Percentiles rank a stretch among this genome's conserved stretches.
These are phyloP conservation scores for Chaetothyriales sp. DNA, from an alignment of 2,329 filamentous ascomycete species.

Conservation along the genomic window DNA sequence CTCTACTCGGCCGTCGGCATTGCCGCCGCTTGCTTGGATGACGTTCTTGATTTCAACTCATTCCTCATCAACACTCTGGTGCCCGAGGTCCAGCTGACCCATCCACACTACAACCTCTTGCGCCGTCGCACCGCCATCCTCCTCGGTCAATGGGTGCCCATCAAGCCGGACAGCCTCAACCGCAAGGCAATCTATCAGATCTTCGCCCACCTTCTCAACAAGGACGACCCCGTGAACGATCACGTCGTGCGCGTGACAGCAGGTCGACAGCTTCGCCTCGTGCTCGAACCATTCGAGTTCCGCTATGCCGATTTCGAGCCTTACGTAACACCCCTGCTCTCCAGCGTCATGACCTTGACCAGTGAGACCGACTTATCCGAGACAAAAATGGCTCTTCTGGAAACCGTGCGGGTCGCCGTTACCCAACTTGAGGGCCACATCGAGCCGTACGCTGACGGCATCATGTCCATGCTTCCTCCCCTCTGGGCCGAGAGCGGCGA, in stretches of 20 bases:
- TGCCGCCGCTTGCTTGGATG: conserved; percentile 60
- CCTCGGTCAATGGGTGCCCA: conserved; percentile 75
- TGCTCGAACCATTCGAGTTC: conserved; percentile 79
- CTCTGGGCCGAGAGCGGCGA: conserved; percentile 79
- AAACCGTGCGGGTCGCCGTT: conserved; percentile 71
- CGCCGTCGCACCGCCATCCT: conserved; percentile 79
- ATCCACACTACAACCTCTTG: conserved; percentile 62
- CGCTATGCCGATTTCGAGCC: conserved; percentile 59
- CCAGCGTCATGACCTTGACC: conserved; percentile 62
- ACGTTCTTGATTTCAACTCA: conserved; percentile 67
- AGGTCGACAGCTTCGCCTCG: conserved; percentile 64
- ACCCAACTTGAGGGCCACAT: conserved; percentile 65
- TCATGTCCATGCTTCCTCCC: conserved; percentile 64
- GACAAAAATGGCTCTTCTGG: conserved; percentile 78
- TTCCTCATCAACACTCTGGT: conserved; percentile 65
- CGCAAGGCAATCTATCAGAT: conserved; percentile 67
- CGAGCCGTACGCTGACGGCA: conserved; percentile 53
- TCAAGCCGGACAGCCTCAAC: conserved; percentile 57
- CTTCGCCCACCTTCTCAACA: conserved; percentile 72
- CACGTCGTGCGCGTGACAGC: conserved; percentile 85
- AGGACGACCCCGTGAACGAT: conserved; percentile 67
- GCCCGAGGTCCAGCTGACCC: conserved; percentile 59
- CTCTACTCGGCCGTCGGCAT: conserved; percentile 88
- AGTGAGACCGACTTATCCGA: conserved; percentile 69
- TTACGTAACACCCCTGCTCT: conserved; percentile 60